Conservation (phyloP, 1,284 basidiomycete species). For the Tylopilus orsonianus region DNA sequence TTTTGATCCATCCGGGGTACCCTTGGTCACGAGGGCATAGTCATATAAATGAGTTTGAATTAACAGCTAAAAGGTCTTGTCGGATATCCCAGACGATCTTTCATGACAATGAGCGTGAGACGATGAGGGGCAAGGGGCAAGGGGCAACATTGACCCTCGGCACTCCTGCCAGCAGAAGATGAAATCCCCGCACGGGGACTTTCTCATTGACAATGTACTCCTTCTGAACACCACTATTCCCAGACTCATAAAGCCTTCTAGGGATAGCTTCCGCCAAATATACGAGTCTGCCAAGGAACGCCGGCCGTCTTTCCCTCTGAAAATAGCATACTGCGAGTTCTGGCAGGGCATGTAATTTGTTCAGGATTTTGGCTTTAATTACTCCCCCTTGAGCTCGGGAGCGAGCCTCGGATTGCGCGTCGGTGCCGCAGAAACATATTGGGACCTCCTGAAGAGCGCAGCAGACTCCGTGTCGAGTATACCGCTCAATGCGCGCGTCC, state of each 20-base stretch:
- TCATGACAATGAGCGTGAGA: conserved; percentile 8
- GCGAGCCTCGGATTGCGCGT: background rate
- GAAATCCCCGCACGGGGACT: background rate
- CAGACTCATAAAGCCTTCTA: conserved; percentile 14
- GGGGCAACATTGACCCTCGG: background rate
- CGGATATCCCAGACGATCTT: background rate
- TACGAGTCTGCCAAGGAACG: background rate
- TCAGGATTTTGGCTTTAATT: background rate
- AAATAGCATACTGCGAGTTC: background rate
- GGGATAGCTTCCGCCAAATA: background rate
- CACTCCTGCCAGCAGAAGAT: conserved; percentile 4
- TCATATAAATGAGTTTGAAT: background rate
- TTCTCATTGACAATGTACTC: conserved; percentile 4
- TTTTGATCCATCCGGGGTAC: conserved; percentile 1
- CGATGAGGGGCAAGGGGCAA: background rate
- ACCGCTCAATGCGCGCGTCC: conserved; percentile 11
- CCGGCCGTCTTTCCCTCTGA: background rate
- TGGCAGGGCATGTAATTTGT: background rate
- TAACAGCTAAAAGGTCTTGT: background rate
- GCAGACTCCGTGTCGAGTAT: background rate
- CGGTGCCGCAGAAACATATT: conserved; percentile 11
- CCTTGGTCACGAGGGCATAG: background rate
- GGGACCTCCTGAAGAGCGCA: background rate
- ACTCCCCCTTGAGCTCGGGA: background rate
- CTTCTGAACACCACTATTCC: conserved; percentile 1